Conservation (phyloP, 1,284 basidiomycete species). For the Ustilago hordei region DNA sequence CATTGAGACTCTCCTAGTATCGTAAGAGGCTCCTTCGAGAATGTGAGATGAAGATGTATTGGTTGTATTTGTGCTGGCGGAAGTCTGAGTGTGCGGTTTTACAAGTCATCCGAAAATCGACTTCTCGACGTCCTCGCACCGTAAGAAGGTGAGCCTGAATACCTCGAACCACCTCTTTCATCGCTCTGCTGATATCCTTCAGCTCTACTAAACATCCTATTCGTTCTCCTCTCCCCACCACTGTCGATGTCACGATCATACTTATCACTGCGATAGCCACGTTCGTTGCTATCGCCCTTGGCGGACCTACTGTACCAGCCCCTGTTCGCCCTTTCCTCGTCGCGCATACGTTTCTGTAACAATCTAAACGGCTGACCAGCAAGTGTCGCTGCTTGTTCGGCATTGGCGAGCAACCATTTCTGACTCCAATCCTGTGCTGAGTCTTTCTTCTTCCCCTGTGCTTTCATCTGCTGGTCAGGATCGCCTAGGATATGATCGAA, state of each 20-base stretch:
- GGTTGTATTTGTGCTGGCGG: neutral
- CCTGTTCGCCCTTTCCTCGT: neutral
- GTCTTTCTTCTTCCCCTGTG: neutral
- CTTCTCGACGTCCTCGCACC: neutral
- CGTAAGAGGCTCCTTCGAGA: neutral
- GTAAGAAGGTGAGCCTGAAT: neutral
- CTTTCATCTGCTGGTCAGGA: neutral
- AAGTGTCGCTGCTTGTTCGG: constrained; percentile 26
- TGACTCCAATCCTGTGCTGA: constrained; percentile 22
- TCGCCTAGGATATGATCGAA: neutral
- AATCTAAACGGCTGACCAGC: constrained; percentile 31
- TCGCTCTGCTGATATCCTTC: neutral
- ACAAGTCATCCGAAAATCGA: neutral
- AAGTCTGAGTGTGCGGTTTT: neutral
- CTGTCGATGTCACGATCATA: neutral
- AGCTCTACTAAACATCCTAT: neutral
- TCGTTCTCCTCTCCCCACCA: neutral
- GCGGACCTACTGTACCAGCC: neutral
- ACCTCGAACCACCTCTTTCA: neutral
- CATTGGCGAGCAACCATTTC: constrained; percentile 26
- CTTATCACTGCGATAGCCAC: constrained; percentile 1
- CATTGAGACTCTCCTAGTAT: neutral
- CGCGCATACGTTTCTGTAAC: neutral
- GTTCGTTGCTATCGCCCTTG: neutral
- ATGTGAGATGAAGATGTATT: neutral